Evolutionary conservation across 129 eudicot genomes (phyloP), one percentile per base, ranked within the genome.

Genomic region (Lonicera japonica): DNA sequence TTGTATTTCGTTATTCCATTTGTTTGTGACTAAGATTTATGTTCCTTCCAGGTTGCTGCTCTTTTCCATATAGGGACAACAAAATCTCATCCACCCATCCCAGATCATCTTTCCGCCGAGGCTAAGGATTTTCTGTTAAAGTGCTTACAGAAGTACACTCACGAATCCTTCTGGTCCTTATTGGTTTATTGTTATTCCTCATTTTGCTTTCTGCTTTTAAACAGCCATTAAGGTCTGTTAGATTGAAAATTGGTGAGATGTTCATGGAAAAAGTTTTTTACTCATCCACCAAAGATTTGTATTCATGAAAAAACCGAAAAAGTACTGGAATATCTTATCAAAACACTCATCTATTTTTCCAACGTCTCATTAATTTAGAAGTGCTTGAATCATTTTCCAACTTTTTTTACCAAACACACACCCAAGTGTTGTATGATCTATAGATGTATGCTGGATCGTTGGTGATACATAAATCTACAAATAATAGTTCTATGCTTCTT

Each of bases 11-110:
- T 46, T 46, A 23, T 22, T 34, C 19, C 16, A 25, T 19, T 46
- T 57, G 16, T 36, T 66, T 34, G 41, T 65, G 23, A 55, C 56
- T 66, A 69, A 71, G 19, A 62, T 60, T 62, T 45, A 2, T 73
- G 34, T 48, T 59, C n/a, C 47, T 54, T 65, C 68, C 72, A 94
- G 99, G 95, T 88, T 68, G 95, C 96, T 72, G 99, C 99, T 47
- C 95, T 94, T 40, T 94, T 85, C 58, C 88, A 94, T 64, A 90
- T 94, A 54, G 99, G 99, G 69, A 88, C 92, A 67, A 88, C 99
- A 34, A 88, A 94, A 86, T 83, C 89, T 77, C 99, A 83, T 73
- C 99, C 99, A 58, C 99, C 99, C 25, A 94, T 88, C 48, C 99
- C 96, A 9, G 96, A 88, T 39, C 96, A 94, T 77, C 95, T 94